Evolutionary conservation across 2,329 filamentous ascomycete species (phyloP).

Genomic region (Trichoderma atroviride): DNA sequence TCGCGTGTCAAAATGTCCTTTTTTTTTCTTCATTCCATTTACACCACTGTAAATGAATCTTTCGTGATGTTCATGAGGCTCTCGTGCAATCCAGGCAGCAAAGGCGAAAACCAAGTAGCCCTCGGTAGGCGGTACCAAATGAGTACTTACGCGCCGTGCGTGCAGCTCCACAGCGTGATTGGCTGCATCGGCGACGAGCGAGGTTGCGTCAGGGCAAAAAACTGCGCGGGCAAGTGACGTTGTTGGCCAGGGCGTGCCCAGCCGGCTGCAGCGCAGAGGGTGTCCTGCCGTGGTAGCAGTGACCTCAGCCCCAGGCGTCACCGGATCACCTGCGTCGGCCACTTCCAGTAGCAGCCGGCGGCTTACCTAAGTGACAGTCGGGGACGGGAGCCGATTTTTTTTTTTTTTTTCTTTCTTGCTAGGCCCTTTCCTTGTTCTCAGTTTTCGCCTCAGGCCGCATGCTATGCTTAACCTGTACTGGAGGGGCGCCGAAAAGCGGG

Average conservation of each 20-base stretch:
- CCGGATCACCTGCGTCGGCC: conserved; percentile 11
- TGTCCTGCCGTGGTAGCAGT: conserved; percentile 15
- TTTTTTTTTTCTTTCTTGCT: background rate
- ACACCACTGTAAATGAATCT: too few species aligned
- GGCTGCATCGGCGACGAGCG: background rate
- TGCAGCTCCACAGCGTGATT: background rate
- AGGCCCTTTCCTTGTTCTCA: background rate
- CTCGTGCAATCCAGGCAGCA: background rate
- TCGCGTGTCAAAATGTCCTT: background rate
- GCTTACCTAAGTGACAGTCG: conserved; percentile 12
- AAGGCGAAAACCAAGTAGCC: background rate
- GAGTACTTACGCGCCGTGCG: background rate
- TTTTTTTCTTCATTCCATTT: too few species aligned
- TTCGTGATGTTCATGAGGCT: background rate
- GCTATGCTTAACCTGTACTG: conserved; percentile 1
- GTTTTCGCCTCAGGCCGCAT: conserved; percentile 21
- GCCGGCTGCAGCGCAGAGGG: background rate
- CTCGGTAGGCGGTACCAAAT: conserved; percentile 7
- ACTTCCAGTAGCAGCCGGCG: background rate
- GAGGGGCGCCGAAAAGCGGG: conserved; percentile 21
- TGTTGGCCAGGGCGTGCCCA: background rate
- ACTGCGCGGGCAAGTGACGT: background rate
- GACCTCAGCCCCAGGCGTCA: conserved; percentile 15
- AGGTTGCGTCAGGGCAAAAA: background rate
- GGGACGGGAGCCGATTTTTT: background rate